Evolutionary conservation across 2,329 filamentous ascomycete species (phyloP), one percentile per base, ranked within the genome.

Genomic region (Colletotrichum liriopes): DNA sequence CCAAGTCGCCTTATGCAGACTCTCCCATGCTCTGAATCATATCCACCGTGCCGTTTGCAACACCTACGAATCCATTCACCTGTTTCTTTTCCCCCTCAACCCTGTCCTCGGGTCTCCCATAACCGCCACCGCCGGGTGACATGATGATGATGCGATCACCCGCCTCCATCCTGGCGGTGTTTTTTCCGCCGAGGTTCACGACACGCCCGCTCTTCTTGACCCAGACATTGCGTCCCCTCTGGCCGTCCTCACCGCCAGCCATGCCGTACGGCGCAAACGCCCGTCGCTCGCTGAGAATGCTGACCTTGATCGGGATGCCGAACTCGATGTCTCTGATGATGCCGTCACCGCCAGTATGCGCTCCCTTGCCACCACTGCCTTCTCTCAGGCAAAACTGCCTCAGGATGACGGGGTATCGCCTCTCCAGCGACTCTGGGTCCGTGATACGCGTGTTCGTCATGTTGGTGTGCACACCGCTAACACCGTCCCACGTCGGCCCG

Each of bases 371-470:
- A 0, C 90, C 91, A 47, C 89, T 92, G 0, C 89, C 91, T 1
- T 83, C 75, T 1, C 93, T 82, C 14, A 96, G 82, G 11, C 87
- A 87, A 79, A 95, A 96, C 76, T 93, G 88, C 7, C 91, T 86
- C 37, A 96, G 83, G 1, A 96, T 78, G 2, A 94, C 91, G 0
- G 93, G 93, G 77, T 95, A 95, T 20, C 93, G 85, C 35, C 92
- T 86, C 83, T 96, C 93, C 74, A 96, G 93, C 8, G 94, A 89
- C 79, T 96, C 94, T 0, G 92, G 87, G 78, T 96, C 94, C 0
- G 93, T 95, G 78, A 95, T 96, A 16, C 93, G 88, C 5, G 93
- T 96, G 80, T 96, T 96, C 6, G 94, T 96, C 92, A 95, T 95
- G 82, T 96, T 93, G 1, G 90, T 92, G 78, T 96, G 93, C 26